These are phyloP conservation scores for Solanum piurae DNA, from an alignment of 257 asterid species.

Conservation along the genomic window DNA sequence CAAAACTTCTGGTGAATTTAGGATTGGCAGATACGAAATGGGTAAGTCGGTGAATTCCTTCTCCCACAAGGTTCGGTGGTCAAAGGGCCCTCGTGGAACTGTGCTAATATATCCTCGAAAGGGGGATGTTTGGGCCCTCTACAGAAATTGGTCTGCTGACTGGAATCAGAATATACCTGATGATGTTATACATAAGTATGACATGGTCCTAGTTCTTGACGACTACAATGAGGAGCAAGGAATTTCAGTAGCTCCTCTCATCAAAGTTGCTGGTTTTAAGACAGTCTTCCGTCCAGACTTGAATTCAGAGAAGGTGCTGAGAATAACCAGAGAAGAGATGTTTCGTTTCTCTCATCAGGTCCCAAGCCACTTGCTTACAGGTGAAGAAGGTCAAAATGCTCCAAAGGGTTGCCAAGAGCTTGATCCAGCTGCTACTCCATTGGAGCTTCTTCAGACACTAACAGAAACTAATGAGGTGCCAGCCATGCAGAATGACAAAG, in stretches of 20 bases:
- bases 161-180: conserved; percentile 18
- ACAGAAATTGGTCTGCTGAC: conserved; percentile 17
- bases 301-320: background rate
- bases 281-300: conserved; percentile 11
- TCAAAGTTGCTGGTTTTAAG: conserved; percentile 17
- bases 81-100: conserved; percentile 17
- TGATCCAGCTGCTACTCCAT: conserved; percentile 27
- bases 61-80: conserved; percentile 23
- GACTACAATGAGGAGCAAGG: conserved; percentile 19
- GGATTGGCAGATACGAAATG: conserved; percentile 12
- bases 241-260: conserved; percentile 17
- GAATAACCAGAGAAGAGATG: conserved; percentile 22
- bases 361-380: conserved; percentile 17
- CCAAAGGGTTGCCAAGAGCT: conserved; percentile 23
- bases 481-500: conserved; percentile 1
- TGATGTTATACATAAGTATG: conserved; percentile 25
- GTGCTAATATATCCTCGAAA: conserved; percentile 14
- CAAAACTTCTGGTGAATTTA: conserved; percentile 25
- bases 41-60: conserved; percentile 11
- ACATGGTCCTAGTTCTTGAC: conserved; percentile 16
- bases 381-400: conserved; percentile 19
- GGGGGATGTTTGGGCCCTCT: conserved; percentile 24
- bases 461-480: background rate
- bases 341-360: conserved; percentile 27
- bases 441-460: conserved; percentile 14